Conservation (phyloP, 371 early-diverging fungal species). For the Capillidium heterosporum region DNA sequence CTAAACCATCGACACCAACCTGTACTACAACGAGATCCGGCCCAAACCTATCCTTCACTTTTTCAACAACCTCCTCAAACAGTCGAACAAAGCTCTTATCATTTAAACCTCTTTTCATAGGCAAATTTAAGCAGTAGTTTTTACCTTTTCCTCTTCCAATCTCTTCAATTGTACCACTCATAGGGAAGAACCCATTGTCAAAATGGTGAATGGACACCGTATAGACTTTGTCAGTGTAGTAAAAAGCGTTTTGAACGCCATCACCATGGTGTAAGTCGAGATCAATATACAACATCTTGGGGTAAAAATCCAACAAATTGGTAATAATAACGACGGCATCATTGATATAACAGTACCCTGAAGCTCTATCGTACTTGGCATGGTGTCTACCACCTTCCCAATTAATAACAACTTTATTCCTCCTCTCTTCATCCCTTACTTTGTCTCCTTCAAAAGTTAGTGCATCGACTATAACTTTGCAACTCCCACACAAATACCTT, state of each 20-base stretch:
- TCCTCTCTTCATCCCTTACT: too few relatives aligned
- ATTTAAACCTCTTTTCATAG: constrained; percentile 92
- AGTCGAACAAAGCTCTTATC: constrained; percentile 80
- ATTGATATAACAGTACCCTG: constrained; percentile 91
- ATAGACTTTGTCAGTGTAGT: constrained; percentile 74
- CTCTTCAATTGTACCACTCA: constrained; percentile 78
- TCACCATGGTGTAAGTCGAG: constrained; percentile 96
- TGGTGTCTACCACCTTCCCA: constrained; percentile 95
- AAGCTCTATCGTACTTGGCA: constrained; percentile 79
- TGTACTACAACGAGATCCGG: constrained; percentile 73
- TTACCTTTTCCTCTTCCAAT: constrained; percentile 74
- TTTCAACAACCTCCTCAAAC: constrained; percentile 78
- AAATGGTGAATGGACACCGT: constrained; percentile 88
- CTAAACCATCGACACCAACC: constrained; percentile 66
- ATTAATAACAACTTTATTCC: too few relatives aligned
- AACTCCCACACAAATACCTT: too few relatives aligned
- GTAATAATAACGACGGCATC: constrained; percentile 84
- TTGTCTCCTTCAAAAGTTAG: too few relatives aligned
- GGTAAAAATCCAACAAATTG: constrained; percentile 53
- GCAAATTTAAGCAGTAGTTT: constrained; percentile 91
- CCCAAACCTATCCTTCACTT: constrained; percentile 72
- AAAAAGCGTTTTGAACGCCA: constrained; percentile 91
- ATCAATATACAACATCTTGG: constrained; percentile 82
- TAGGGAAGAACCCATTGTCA: constrained; percentile 86
- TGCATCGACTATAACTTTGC: too few relatives aligned